Evolutionary conservation across 2,329 filamentous ascomycete genomes (phyloP).

Genomic region (Penicillium sp.): DNA sequence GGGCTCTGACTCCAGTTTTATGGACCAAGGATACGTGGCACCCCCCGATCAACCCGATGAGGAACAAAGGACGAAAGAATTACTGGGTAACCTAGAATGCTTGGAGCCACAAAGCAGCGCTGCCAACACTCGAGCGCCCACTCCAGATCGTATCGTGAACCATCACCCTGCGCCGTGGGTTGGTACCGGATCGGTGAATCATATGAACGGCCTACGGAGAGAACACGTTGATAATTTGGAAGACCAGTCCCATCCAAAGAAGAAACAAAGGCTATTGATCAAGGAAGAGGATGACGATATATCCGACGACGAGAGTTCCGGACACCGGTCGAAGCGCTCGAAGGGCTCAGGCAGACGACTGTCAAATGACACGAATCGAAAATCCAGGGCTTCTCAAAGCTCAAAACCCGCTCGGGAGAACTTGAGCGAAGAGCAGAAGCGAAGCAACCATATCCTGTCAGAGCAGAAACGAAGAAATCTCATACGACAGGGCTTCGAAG

Average conservation of each 20-base stretch:
- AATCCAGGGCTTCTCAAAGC: constrained; percentile 33
- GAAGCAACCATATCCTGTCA: constrained; percentile 83
- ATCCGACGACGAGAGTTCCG: constrained; percentile 40
- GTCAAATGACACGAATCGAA: constrained; percentile 45
- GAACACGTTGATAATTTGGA: constrained; percentile 27
- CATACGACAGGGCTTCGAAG: constrained; percentile 82
- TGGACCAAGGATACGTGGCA: constrained; percentile 63
- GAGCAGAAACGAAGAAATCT: constrained; percentile 84
- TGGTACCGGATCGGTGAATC: constrained; percentile 16
- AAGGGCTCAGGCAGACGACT: constrained; percentile 48
- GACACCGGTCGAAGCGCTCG: constrained; percentile 53
- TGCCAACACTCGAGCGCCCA: constrained; percentile 64
- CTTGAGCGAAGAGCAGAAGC: constrained; percentile 77
- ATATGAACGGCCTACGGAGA: constrained; percentile 18
- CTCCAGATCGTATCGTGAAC: constrained; percentile 49
- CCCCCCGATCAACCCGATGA: constrained; percentile 61
- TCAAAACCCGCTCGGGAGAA: constrained; percentile 58
- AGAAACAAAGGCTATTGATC: constrained; percentile 34
- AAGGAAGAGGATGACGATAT: constrained; percentile 50
- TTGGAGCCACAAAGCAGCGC: constrained; percentile 64
- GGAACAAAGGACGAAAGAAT: constrained; percentile 61
- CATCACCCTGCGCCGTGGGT: constrained; percentile 23
- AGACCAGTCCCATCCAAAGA: constrained; percentile 36
- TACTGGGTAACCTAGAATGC: constrained; percentile 62
- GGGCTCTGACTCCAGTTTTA: constrained; percentile 72